A percentile compares a stretch with the other conserved stretches of the same genome.
phyloP scores from a whole-genome alignment of 345 rosid species.

The Populus pruinosa region DNA sequence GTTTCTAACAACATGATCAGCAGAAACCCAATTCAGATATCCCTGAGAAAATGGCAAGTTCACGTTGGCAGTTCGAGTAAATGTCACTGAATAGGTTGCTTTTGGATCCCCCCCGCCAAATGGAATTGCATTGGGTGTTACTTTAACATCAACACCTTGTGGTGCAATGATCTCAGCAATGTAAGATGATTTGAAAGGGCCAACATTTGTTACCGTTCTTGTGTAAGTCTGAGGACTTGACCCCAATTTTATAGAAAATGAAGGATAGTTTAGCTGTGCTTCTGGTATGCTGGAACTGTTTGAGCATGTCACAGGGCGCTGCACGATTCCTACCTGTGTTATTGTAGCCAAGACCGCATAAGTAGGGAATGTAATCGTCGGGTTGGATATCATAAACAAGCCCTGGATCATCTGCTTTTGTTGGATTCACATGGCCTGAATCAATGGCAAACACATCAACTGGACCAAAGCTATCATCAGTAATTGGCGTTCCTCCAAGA shows the following conservation, averaged over 20 bases:
- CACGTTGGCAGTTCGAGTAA: background rate
- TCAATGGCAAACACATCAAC: constrained; percentile 47
- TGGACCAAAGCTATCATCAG: background rate
- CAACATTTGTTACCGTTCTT: constrained; percentile 18
- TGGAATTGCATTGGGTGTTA: background rate
- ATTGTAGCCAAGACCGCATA: constrained; percentile 11
- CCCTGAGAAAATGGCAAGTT: constrained; percentile 5
- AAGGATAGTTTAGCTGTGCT: constrained; percentile 19
- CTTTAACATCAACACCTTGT: constrained; percentile 6
- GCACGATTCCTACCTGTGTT: background rate
- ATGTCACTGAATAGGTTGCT: constrained; percentile 18
- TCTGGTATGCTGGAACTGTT: constrained; percentile 11
- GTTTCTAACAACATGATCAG: constrained; percentile 4
- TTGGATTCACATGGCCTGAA: constrained; percentile 45
- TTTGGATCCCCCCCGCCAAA: background rate
- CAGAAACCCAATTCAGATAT: constrained; percentile 11
- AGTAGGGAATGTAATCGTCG: constrained; percentile 13
- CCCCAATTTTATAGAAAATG: constrained; percentile 15
- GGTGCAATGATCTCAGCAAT: background rate
- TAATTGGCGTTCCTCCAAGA: constrained; percentile 6
- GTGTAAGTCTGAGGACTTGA: constrained; percentile 10
- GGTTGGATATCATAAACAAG: constrained; percentile 40
- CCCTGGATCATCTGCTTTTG: constrained; percentile 47
- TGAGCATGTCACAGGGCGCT: constrained; percentile 7
- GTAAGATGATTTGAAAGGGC: constrained; percentile 3